Evolutionary conservation across 2,329 filamentous ascomycete species (phyloP), one percentile per base, ranked within the genome.

Genomic region (Coniosporium tulheliwenetii): DNA sequence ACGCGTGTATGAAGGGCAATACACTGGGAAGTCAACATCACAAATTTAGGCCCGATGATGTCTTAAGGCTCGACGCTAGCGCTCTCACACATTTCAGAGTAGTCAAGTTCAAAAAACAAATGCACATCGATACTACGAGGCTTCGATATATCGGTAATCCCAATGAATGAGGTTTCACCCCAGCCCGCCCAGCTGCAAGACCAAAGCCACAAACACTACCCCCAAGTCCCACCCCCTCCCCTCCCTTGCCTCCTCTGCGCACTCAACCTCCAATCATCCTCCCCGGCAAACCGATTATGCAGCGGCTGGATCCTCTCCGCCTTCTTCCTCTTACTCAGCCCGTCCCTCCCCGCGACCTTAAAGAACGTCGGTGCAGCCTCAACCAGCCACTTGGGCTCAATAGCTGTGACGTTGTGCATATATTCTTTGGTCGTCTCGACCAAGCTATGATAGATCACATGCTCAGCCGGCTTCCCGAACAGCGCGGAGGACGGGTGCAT

Each of bases 351-450:
- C 13, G 91, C 89, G 4, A 96, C 85, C 71, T 93, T 94, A 77
- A 96, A 98, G 67, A 96, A 98, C 0, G 86, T 95, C 8, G 93
- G 91, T n/a, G 93, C 91, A 10, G 87, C 89, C 53, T 95, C 87
- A 1, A 96, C 86, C 15, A 98, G 73, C 77, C 76, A 80, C 59
- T 93, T 94, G 8, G 91, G 89, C 63, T 98, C 91, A 52, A 98
- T 96, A 3, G 75, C 75, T 3, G 85, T 94, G 10, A 86, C 91
- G 56, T 77, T 84, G 54, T 94, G 87, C 91, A 98, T 96, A 62
- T 96, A 98, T 64, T 98, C 91, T 65, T 93, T 89, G 16, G 83
- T 93, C 16, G 91, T 98, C 51, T 96, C 71, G 7, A 96, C 85
- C 14, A 98, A 69, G 40, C 77, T 80, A 55, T 95, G 81, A 58